Evolutionary conservation across 495 filamentous ascomycete species (phyloP), one percentile per base, ranked within the genome.

Genomic region (Podospora bellae-mahoneyi): DNA sequence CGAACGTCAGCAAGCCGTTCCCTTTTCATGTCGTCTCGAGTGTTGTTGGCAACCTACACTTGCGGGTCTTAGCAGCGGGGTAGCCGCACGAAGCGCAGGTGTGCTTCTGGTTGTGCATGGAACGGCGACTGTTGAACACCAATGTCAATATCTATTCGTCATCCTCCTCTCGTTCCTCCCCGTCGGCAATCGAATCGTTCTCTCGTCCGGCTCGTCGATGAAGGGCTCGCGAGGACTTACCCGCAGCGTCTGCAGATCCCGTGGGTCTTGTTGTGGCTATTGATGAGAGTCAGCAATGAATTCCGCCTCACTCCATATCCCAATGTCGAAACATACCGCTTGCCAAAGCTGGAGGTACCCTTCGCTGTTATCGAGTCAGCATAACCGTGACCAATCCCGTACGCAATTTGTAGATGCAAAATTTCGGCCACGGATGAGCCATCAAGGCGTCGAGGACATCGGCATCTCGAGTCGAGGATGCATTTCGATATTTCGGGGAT

Each of bases 161-260:
- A 57, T 72, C 55, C 57, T 54, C 39, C 68, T 55, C 62, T 60
- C 54, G 3, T 58, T 66, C 64, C 61, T 62, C 53, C 16, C 60
- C n/a, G 32, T 53, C 62, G 34, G 62, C 13, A 32, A 58, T 67
- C 60, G 56, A 16, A 64, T 62, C 44, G 60, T 60, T 60, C 60
- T 60, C 60, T 62, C 59, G 59, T 20, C 71, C 58, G 61, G 39
- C 48, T 73, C 54, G 54, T 67, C 28, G 48, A 19, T 48, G 61
- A 32, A 44, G 18, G 32, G 32, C 44, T 63, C 32, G 68, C 57
- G 44, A 71, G 68, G 48, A 86, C 91, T 90, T 86, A 81, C 96
- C 95, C 95, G 90, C 95, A 99, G 83, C 95, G 96, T 87, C 96
- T 89, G 92, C 95, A 99, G 81, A 99, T 88, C 76, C 92, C 95